These are phyloP conservation scores for Simplicillium aogashimaense DNA, from an alignment of 2,329 filamentous ascomycete species.

Conservation along the genomic window DNA sequence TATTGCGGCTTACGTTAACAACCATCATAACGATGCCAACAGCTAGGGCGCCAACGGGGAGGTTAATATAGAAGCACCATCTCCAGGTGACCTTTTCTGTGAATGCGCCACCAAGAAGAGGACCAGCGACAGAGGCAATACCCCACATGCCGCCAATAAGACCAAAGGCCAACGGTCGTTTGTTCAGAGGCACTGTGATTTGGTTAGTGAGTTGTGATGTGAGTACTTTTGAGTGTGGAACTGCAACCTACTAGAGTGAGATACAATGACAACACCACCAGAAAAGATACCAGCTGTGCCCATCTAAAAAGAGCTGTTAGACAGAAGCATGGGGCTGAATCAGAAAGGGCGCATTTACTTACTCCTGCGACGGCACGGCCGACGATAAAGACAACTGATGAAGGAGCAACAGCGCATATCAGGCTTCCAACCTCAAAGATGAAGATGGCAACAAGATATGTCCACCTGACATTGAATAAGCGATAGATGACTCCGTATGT, in stretches of 20 bases:
- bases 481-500: constrained; percentile 44
- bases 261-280: constrained; percentile 45
- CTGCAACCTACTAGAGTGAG: constrained; percentile 15
- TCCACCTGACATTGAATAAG: constrained; percentile 40
- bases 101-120: constrained; percentile 43
- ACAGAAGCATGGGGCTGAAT: no score
- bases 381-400: constrained; percentile 41
- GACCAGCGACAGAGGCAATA: constrained; percentile 42
- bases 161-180: constrained; percentile 47
- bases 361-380: constrained; percentile 45
- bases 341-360: no score
- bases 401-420: constrained; percentile 44
- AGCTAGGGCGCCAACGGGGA: constrained; percentile 43
- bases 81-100: constrained; percentile 38
- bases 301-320: constrained; percentile 11
- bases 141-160: constrained; percentile 46
- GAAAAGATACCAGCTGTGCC: constrained; percentile 49
- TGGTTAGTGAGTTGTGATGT: no score
- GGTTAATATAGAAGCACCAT: constrained; percentile 52
- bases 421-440: constrained; percentile 45
- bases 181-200: constrained; percentile 46
- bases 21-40: constrained; percentile 29
- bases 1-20: constrained; percentile 2
- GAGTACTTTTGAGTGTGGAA: no score
- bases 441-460: constrained; percentile 35